Conservation (phyloP, 768 basidiomycete genomes). For the Leucosporidium creatinivorum region DNA sequence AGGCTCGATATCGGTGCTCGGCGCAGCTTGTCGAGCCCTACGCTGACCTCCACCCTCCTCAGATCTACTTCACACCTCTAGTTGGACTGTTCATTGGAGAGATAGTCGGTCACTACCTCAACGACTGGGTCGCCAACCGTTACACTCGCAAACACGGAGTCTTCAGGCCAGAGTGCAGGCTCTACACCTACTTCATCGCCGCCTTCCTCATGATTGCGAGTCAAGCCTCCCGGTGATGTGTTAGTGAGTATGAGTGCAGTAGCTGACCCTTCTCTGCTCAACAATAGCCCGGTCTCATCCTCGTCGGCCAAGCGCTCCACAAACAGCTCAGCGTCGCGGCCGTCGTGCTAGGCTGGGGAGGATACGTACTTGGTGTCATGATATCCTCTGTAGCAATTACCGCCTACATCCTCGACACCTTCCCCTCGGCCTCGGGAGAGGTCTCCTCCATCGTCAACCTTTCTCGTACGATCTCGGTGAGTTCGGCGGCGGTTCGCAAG, state of each 20-base stretch:
- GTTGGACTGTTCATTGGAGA: constrained; percentile 27
- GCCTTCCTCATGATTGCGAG: constrained; percentile 7
- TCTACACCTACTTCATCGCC: constrained; percentile 18
- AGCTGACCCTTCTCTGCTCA: no score
- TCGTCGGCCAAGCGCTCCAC: constrained; percentile 24
- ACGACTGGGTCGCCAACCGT: constrained; percentile 21
- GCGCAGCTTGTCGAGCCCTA: no score
- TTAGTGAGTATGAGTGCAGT: no score
- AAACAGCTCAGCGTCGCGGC: constrained; percentile 8
- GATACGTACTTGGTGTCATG: constrained; percentile 30
- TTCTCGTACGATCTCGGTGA: constrained; percentile 8
- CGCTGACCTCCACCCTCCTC: neutral
- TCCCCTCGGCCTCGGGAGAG: constrained; percentile 23
- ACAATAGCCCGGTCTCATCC: constrained; percentile 12
- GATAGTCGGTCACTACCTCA: constrained; percentile 22
- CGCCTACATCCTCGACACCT: constrained; percentile 27
- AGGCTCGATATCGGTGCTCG: no score
- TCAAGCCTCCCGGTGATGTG: no score
- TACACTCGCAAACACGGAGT: constrained; percentile 17
- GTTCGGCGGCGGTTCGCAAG: no score
- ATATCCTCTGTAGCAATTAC: constrained; percentile 22
- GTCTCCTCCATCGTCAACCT: constrained; percentile 21
- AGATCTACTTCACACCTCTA: constrained; percentile 33
- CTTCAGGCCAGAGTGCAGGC: constrained; percentile 29
- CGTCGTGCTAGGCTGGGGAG: constrained; percentile 27